Evolutionary conservation across 169 alveolate genomes (phyloP), one percentile per base, ranked within the genome.

Genomic region (Plasmodium gaboni): DNA sequence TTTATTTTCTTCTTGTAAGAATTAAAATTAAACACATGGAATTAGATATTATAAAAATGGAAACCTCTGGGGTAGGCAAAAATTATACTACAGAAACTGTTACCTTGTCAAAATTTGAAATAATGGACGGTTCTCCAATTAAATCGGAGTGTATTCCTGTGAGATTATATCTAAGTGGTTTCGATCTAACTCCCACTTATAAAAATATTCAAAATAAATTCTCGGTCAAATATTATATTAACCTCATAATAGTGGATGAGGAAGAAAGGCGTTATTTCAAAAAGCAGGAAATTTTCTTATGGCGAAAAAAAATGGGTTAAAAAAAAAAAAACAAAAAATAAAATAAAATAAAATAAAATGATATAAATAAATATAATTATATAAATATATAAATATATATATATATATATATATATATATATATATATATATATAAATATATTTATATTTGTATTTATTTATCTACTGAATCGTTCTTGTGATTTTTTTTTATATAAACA

Each of bases 81-180:
- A 78, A 87, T 68, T 57, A 94, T 59, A 94, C 94, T 74, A 97
- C 98, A 1, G 99, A 99, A 90, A 96, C 98, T 15, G 99, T 96
- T 88, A 98, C 99, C 12, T 93, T 98, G 64, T 97, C 99, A 24
- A 98, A 98, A 83, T 98, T 96, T 94, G 99, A 99, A 95, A 98
- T 99, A 61, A 99, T 99, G 99, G 99, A 99, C 93, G 99, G 99
- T 0, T 97, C 99, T 0, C 99, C 99, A 8, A 97, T 96, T 13
- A 97, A 97, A 68, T 96, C 98, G 12, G 99, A 98, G 92, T 95
- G 97, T 85, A 97, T 98, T 24, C 99, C 99, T 0, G 97, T 99
- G 48, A 93, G 99, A 78, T 93, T 98, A 32, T 99, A 97, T 69
- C 93, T 99, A 78, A 95, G 97, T 73, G 99, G 99, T 32, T 96